Base-by-base conservation (phyloP, 2,329 filamentous ascomycete species). In the Fusarium tupiense region DNA sequence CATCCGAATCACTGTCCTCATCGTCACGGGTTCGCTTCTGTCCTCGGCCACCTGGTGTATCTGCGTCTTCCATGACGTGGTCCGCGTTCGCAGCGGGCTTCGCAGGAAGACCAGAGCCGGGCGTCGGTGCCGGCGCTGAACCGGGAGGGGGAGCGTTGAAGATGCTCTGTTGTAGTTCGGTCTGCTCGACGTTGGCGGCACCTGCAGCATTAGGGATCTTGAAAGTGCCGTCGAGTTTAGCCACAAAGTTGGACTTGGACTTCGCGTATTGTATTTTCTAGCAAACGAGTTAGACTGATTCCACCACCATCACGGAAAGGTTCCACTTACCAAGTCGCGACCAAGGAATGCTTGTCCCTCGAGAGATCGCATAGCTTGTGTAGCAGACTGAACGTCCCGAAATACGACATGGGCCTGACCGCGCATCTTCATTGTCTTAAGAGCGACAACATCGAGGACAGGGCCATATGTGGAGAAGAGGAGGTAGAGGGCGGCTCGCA, bases 351-450 rank as follows among this genome's bases (percentile, higher is more conserved):
- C 90, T 79, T 94, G 94, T 5, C 94, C 94, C 77, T 98, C 93
- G 54, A 98, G 86, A 17, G 94, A 91, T 74, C 96, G 88, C 94
- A 99, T 94, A 4, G 96, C 96, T 81, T 98, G 94, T 31, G 95
- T 98, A 59, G 95, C 94, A n/a, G 94, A 91, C 76, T 98, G 93
- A 40, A 96, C 87, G 81, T 99, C 96, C 67, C 94, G 90, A 82
- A 95, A 98, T 20, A 96, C 93, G 69, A 99, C 87, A 80, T 98
- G 96, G 71, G 96, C 96, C 84, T 99, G 96, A 7, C 96, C 96
- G 57, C 96, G 92, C 95, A 98, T 98, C 85, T 94, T 94, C 82
- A 88, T 88, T 3, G 94, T 97, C 85, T 95, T 97, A 77, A 98
- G 87, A 37, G 94, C 94, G 56, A 98, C 93, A 26, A 99, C 90